Evolutionary conservation across 257 asterid genomes (phyloP).

Genomic region (Gentiana dahurica): DNA sequence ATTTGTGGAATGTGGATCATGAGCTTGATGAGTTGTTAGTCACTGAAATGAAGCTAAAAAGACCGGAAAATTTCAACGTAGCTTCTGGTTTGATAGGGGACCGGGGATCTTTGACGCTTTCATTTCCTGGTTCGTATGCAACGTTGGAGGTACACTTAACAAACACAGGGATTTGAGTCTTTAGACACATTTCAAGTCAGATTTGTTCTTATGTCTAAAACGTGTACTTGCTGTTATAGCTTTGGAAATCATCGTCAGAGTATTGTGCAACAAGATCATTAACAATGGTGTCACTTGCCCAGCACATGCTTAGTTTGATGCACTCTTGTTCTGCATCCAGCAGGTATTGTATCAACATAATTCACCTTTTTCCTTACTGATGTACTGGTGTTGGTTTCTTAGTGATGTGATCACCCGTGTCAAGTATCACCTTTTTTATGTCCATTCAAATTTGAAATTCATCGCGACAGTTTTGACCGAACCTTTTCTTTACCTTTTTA

Average conservation of each 20-base stretch:
- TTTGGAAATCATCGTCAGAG: conserved; percentile 91
- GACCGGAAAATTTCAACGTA: conserved; percentile 53
- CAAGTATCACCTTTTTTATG: background rate
- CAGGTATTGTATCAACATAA: conserved; percentile 34
- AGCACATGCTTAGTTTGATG: conserved; percentile 74
- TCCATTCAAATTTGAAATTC: background rate
- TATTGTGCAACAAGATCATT: conserved; percentile 89
- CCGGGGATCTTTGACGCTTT: conserved; percentile 77
- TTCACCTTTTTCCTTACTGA: background rate
- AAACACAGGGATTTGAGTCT: conserved; percentile 3
- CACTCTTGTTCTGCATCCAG: conserved; percentile 76
- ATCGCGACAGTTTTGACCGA: background rate
- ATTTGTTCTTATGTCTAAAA: conserved; percentile 15
- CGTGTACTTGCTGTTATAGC: conserved; percentile 42
- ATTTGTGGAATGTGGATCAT: conserved; percentile 78
- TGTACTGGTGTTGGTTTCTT: background rate
- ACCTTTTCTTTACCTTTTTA: background rate
- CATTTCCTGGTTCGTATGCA: conserved; percentile 67
- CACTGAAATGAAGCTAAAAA: conserved; percentile 73
- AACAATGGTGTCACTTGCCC: conserved; percentile 95
- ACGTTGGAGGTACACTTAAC: conserved; percentile 59
- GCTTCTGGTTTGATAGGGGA: conserved; percentile 95
- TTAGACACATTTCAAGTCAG: background rate
- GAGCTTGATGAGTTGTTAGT: conserved; percentile 74
- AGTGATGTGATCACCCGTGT: background rate